Evolutionary conservation across 257 asterid genomes (phyloP).

Genomic region (Penstemon newberryi): DNA sequence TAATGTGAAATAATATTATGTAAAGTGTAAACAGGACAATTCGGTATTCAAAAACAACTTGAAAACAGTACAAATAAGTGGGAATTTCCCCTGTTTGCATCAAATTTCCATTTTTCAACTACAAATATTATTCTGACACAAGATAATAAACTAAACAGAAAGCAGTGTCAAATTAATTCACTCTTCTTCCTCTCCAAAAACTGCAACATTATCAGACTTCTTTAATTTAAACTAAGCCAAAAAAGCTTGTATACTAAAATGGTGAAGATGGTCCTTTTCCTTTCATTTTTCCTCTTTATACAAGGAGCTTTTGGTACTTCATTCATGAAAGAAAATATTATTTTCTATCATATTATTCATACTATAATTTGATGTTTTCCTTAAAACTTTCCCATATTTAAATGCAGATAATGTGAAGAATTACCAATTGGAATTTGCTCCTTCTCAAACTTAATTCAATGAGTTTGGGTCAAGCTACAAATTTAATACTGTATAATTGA

Average conservation of each 20-base stretch:
- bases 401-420: constrained; percentile 39
- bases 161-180: not conserved
- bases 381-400: not conserved
- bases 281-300: constrained; percentile 28
- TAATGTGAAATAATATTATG: too few species aligned
- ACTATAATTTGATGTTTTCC: not conserved
- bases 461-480: too few species aligned
- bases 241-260: not conserved
- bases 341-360: not conserved
- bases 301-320: constrained; percentile 35
- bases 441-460: constrained; percentile 13
- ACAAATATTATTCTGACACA: too few species aligned
- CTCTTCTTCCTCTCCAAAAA: constrained; percentile 1
- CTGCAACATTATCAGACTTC: not conserved
- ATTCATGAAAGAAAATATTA: not conserved
- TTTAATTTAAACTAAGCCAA: not conserved
- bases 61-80: too few species aligned
- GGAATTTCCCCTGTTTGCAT: too few species aligned
- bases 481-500: too few species aligned
- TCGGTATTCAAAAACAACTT: too few species aligned
- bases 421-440: constrained; percentile 40
- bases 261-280: constrained; percentile 18
- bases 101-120: too few species aligned
- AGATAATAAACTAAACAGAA: too few species aligned
- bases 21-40: too few species aligned